These are phyloP conservation scores for Penicillium nucicola DNA, from an alignment of 495 filamentous ascomycete genomes.

Conservation along the genomic window DNA sequence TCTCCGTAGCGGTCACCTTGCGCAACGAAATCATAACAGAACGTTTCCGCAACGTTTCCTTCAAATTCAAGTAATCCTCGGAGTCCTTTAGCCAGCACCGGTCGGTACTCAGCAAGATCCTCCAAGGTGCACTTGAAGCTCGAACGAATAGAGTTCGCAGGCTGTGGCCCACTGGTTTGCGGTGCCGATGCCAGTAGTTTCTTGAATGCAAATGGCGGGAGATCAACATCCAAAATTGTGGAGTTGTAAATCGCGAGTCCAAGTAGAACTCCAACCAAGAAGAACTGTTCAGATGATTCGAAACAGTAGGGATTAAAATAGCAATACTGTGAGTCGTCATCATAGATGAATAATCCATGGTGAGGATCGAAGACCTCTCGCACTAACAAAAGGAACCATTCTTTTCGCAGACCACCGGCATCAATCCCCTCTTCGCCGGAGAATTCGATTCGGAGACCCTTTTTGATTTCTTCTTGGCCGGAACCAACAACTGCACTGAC, in stretches of 20 bases:
- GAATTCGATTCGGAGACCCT: conserved; percentile 85
- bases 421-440: conserved; percentile 88
- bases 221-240: conserved; percentile 85
- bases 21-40: conserved; percentile 80
- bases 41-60: conserved; percentile 78
- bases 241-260: conserved; percentile 96
- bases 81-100: conserved; percentile 72
- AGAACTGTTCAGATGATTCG: conserved; percentile 92
- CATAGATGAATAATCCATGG: conserved; percentile 87
- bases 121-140: conserved; percentile 71
- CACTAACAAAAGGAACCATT: conserved; percentile 92
- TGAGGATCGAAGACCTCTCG: conserved; percentile 90
- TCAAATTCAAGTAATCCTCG: conserved; percentile 76
- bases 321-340: conserved; percentile 90
- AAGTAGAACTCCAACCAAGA: conserved; percentile 82
- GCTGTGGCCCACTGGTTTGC: conserved; percentile 44
- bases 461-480: conserved; percentile 87
- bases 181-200: conserved; percentile 78
- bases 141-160: conserved; percentile 52
- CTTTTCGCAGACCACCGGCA: conserved; percentile 86
- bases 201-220: conserved; percentile 91
- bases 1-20: conserved; percentile 77
- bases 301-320: conserved; percentile 94
- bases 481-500: conserved; percentile 86
- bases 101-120: conserved; percentile 83